phyloP scores from a whole-genome alignment of 2,329 filamentous ascomycete genomes.

The Exophiala dermatitidis region DNA sequence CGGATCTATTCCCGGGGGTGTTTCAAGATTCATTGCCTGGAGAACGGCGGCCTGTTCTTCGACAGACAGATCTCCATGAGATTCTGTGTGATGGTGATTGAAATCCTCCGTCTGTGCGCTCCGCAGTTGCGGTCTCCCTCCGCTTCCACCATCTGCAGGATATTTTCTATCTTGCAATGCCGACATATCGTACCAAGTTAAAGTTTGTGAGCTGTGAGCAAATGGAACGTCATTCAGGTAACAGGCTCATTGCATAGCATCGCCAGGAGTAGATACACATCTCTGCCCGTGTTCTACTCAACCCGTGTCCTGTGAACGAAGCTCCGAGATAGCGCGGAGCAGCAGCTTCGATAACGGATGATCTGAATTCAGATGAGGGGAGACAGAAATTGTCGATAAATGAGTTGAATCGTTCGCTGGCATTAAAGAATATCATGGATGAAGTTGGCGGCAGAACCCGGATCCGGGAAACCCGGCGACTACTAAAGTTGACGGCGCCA shows the following conservation, averaged over 20 bases:
- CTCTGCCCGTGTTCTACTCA: background rate
- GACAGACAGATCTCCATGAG: conserved; percentile 5
- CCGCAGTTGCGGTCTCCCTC: conserved; percentile 2
- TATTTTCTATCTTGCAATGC: background rate
- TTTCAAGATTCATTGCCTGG: conserved; percentile 19
- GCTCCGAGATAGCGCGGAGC: too few relatives aligned
- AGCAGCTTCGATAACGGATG: too few relatives aligned
- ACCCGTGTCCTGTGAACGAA: too few relatives aligned
- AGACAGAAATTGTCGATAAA: too few relatives aligned
- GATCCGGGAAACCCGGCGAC: background rate
- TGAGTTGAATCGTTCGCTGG: too few relatives aligned
- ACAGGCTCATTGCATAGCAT: background rate
- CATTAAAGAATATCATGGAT: background rate
- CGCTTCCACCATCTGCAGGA: background rate
- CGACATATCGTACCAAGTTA: conserved; percentile 1
- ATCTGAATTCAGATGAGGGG: too few relatives aligned
- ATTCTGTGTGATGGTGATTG: conserved; percentile 1
- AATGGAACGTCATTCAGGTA: background rate
- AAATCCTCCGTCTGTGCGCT: conserved; percentile 15
- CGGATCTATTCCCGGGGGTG: conserved; percentile 18
- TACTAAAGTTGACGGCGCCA: background rate
- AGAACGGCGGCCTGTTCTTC: conserved; percentile 19
- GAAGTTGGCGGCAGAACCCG: background rate
- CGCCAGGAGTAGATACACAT: background rate
- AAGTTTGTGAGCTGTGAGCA: too few relatives aligned